phyloP scores from a whole-genome alignment of 2,329 filamentous ascomycete species.

The Fusarium goolgardi region DNA sequence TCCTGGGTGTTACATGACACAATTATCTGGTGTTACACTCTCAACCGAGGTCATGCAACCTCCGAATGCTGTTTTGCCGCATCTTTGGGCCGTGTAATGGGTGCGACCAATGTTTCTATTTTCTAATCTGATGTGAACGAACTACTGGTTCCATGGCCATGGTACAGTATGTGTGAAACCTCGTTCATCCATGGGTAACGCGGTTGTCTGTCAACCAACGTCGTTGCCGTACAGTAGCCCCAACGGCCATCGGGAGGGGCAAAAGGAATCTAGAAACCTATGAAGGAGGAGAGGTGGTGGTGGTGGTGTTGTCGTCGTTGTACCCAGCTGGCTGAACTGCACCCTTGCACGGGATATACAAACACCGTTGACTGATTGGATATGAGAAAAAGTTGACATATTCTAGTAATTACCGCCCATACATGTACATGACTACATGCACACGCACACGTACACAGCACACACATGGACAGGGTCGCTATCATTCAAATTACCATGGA shows the following conservation, averaged over 20 bases:
- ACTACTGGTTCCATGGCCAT: conserved; percentile 16
- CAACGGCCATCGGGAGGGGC: conserved; percentile 26
- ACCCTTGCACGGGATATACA: conserved; percentile 26
- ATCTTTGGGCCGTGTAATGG: conserved; percentile 18
- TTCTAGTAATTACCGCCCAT: background rate
- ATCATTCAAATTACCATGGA: background rate
- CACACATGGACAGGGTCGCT: conserved; percentile 1
- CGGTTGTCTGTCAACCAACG: conserved; percentile 14
- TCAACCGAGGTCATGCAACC: conserved; percentile 3
- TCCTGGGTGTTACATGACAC: background rate
- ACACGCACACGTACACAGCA: conserved; percentile 7
- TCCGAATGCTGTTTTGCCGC: conserved; percentile 12
- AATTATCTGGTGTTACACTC: conserved; percentile 2
- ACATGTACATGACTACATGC: background rate
- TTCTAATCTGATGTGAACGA: conserved; percentile 10
- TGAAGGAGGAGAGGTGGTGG: background rate
- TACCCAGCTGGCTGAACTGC: background rate
- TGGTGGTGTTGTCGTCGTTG: background rate
- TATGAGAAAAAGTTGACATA: conserved; percentile 15
- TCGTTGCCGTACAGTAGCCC: conserved; percentile 13
- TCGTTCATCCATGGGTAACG: conserved; percentile 2
- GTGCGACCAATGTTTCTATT: conserved; percentile 22
- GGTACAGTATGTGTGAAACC: conserved; percentile 1
- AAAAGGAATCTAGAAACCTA: background rate
- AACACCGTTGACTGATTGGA: conserved; percentile 26